Evolutionary conservation across 768 basidiomycete genomes (phyloP), one percentile per base, ranked within the genome.

Genomic region (Leucocoprinus sp.): DNA sequence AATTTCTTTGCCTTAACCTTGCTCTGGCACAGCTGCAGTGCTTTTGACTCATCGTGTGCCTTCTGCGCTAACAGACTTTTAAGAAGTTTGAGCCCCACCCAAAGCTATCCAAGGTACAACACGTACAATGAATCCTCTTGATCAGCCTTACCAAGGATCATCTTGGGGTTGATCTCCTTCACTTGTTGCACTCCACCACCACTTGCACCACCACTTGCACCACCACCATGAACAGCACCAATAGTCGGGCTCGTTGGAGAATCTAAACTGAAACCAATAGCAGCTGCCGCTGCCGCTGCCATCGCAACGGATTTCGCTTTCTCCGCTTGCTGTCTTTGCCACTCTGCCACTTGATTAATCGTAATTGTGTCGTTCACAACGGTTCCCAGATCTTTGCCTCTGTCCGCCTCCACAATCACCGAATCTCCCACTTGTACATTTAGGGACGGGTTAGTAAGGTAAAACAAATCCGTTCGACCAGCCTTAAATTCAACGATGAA

Each of bases 401-500:
- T 74, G 60, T 98, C 95, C 22, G 92, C 95, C 63, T 98, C 95
- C 14, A 98, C 95, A 51, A 97, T 92, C 50, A 98, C 95, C 28
- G 92, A 68, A 58, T 97, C 95, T 2, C 92, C 95, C 17, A 85
- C 80, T 5, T 80, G 75, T 50, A 97, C 80, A 43, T 72, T 69
- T 45, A 60, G 54, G 56, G 55, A 71, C 57, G 50, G 73, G 57
- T 93, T 87, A 0, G 82, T 84, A 50, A 83, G 73, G 62, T 96
- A 98, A 66, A 93, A 98, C 21, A 99, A 67, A 62, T 98, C 95
- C 51, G 92, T 92, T 31, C 95, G 80, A 0, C 92, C 91, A 0
- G 93, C 93, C 65, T 97, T 99, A 75, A 99, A 99, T 62, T 96
- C 88, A 55, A 97, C 86, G 55, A 97, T 93, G 72, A 78, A 97